Evolutionary conservation across 805 yeast species (phyloP), one percentile per base, ranked within the genome.

Genomic region (Cyberlindnera petersonii): DNA sequence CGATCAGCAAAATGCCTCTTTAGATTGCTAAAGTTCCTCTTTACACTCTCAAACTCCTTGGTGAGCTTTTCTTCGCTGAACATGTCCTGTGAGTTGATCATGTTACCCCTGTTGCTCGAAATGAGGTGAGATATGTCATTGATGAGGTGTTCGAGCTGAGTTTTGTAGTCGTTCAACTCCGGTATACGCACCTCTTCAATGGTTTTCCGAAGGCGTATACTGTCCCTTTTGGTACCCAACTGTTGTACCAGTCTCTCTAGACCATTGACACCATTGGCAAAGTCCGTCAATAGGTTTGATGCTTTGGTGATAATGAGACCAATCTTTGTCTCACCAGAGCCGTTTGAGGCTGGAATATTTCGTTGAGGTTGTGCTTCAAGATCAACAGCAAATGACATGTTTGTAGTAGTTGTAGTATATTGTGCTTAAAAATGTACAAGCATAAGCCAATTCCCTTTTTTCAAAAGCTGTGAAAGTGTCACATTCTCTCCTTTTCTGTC

Each of bases 21-120:
- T 10, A 74, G 49, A 17, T 54, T 46, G 22, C 57, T 68, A 58
- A 64, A 77, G 54, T 60, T 71, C 31, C 61, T 61, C 44, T 72
- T 70, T 16, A 83, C 66, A 15, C 68, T 71, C 22, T 65, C 65
- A 49, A 75, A 78, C 56, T 85, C 91, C 17, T 65, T 66, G 13
- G 66, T 63, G 15, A 85, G 58, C 41, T 82, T 71, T 28, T 56
- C 60, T 32, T 53, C 57, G 26, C 54, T 55, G 40, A 55, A 56
- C 31, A 47, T 50, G 27, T 49, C 56, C 26, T 49, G 50, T 16
- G 48, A 43, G 5, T 40, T 39, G 14, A 48, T 42, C 19, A 26
- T 15, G 11, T 26, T n/a, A n/a, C n/a, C n/a, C n/a, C n/a, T 23
- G 31, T 40, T 43, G 18, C 30, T 45, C 3, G 57, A 31, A 18